phyloP scores from a whole-genome alignment of 2,329 filamentous ascomycete species.

The Didymella arachidicola region DNA sequence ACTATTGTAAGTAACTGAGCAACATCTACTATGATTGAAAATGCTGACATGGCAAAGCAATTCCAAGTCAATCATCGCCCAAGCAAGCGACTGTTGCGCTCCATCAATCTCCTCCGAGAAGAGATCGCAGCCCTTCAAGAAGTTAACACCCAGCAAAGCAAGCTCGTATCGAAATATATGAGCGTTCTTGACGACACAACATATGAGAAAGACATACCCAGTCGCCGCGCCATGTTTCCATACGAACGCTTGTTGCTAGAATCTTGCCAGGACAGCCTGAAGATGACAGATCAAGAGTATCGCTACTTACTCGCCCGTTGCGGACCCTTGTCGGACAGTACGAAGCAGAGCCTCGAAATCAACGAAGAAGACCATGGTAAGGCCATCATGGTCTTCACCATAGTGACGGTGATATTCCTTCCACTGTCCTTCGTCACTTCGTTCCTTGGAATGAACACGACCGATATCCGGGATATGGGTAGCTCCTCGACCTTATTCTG shows the following conservation, averaged over 20 bases:
- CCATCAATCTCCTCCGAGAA: conserved; percentile 46
- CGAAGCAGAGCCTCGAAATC: conserved; percentile 47
- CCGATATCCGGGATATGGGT: conserved; percentile 53
- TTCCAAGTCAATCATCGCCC: conserved; percentile 48
- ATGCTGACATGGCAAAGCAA: conserved; percentile 35
- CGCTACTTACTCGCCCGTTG: conserved; percentile 37
- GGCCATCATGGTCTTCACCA: conserved; percentile 55
- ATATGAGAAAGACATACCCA: conserved; percentile 31
- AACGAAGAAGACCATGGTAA: conserved; percentile 52
- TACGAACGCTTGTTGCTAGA: conserved; percentile 34
- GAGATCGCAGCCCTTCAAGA: conserved; percentile 34
- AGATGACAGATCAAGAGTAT: conserved; percentile 34
- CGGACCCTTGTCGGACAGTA: conserved; percentile 40
- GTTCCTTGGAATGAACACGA: conserved; percentile 54
- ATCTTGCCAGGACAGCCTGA: conserved; percentile 35
- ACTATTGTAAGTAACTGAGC: conserved; percentile 33
- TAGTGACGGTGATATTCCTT: conserved; percentile 56
- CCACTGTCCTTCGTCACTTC: conserved; percentile 55
- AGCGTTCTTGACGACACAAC: conserved; percentile 36
- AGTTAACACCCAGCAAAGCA: conserved; percentile 41
- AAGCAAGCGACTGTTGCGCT: conserved; percentile 43
- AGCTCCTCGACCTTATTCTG: conserved; percentile 53
- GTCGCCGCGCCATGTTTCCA: conserved; percentile 32
- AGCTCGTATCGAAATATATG: conserved; percentile 37
- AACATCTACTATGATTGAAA: background rate